Evolutionary conservation across 2,329 filamentous ascomycete genomes (phyloP), one percentile per base, ranked within the genome.

Genomic region (Karstenula rhodostoma): DNA sequence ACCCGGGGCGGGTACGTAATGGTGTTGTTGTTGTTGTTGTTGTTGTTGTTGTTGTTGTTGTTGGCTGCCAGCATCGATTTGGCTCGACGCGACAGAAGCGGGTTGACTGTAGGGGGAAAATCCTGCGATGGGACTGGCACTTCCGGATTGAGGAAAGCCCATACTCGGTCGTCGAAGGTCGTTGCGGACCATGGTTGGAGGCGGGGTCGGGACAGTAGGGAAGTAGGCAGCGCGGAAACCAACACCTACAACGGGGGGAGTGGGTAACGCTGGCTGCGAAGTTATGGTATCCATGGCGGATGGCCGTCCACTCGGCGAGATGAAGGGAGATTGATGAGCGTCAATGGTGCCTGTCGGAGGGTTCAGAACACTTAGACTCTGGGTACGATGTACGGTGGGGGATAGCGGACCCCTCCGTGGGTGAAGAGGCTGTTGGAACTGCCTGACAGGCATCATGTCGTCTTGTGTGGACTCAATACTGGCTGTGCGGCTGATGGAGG

Each of bases 391-490:
- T 43, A 82, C 55, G 4, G 71, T 76, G 10, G 87, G 86, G 10
- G 87, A 88, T 64, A 83, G 81, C 0, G 87, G 86, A 12, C 85
- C 87, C 64, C 86, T 79, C 47, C 69, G 62, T 40, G 69, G 70
- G 29, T 66, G 67, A 42, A 67, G 66, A 32, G 70, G 70, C 4
- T 67, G 70, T 43, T 66, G 72, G 58, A 70, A 76, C 19, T 57
- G 68, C 57, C 69, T 69, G 17, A 57, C 63, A n/a, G 65, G 59
- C 12, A 64, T 59, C 13, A 63, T 62, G 0, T 74, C 73, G 9
- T 69, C 71, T 25, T 69, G 68, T 0, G 64, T 70, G 2, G 73
- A 76, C 49, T 76, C 74, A 1, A 75, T 73, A 50, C 76, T 78
- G 2, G 70, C 67, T 9, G 74, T 70, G 15, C 76, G 70, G 59